phyloP scores from a whole-genome alignment of 176 grass and related monocot genomes.

The Juncus effusus region DNA sequence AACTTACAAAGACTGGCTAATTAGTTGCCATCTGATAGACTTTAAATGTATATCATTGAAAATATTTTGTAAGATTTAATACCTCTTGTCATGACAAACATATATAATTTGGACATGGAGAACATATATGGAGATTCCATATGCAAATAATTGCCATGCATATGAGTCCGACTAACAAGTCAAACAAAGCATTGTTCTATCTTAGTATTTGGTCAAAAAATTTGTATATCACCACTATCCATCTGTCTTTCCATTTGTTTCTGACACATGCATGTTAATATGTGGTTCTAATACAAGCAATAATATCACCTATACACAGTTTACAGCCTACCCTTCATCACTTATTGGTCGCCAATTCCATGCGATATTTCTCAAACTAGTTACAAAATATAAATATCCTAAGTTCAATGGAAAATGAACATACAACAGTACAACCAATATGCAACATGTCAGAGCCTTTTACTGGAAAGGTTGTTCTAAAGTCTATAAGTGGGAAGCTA shows the following conservation, averaged over 20 bases:
- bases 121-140: conserved; percentile 16
- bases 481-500: conserved; percentile 23
- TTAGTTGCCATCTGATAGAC: too few species aligned
- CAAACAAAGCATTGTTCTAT: conserved; percentile 13
- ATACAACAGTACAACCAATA: conserved; percentile 11
- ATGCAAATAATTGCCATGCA: background rate
- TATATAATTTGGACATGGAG: too few species aligned
- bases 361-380: background rate
- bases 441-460: conserved; percentile 5
- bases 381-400: conserved; percentile 1
- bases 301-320: background rate
- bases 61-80: too few species aligned
- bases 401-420: background rate
- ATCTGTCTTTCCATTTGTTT: conserved; percentile 13
- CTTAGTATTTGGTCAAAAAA: background rate
- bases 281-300: background rate
- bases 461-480: conserved; percentile 20
- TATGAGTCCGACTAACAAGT: conserved; percentile 10
- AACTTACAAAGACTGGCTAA: too few species aligned
- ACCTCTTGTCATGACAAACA: too few species aligned
- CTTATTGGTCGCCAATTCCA: too few species aligned
- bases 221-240: conserved; percentile 2
- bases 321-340: too few species aligned
- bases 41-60: too few species aligned
- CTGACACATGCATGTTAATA: conserved; percentile 2